phyloP scores from a whole-genome alignment of 495 filamentous ascomycete genomes.

The Polyplosphaeria fusca region DNA sequence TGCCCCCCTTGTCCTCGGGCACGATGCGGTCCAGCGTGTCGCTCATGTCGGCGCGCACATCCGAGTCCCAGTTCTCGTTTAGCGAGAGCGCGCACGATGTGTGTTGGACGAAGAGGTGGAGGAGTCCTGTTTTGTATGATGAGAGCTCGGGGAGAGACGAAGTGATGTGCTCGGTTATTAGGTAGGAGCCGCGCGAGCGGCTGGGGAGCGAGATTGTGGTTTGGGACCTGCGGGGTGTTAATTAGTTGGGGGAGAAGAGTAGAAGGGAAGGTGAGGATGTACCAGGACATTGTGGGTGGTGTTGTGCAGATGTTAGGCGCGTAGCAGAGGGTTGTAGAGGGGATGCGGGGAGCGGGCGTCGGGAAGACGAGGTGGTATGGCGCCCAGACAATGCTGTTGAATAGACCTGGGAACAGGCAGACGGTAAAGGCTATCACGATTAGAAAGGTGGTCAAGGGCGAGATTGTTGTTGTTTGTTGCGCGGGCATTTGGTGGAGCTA shows the following conservation, averaged over 20 bases:
- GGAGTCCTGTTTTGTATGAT: conserved; percentile 76
- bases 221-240: conserved; percentile 58
- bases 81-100: conserved; percentile 80
- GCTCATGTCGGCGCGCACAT: conserved; percentile 82
- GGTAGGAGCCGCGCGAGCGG: conserved; percentile 76
- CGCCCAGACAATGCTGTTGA: conserved; percentile 48
- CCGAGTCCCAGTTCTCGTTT: conserved; percentile 92
- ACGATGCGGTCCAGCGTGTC: conserved; percentile 89
- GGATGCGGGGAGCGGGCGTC: background rate
- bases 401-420: conserved; percentile 54
- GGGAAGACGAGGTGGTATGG: conserved; percentile 42
- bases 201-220: conserved; percentile 74
- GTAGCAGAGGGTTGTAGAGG: conserved; percentile 23
- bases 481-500: conserved; percentile 2
- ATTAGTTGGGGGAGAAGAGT: background rate
- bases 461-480: conserved; percentile 33
- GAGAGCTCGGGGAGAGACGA: conserved; percentile 69
- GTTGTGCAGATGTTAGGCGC: conserved; percentile 16
- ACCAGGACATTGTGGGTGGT: conserved; percentile 16
- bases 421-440: conserved; percentile 51
- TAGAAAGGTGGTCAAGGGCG: conserved; percentile 43
- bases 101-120: conserved; percentile 89
- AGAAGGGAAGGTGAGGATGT: conserved; percentile 2
- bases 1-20: conserved; percentile 67
- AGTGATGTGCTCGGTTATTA: conserved; percentile 73